These are phyloP conservation scores for Daldinia eschscholtzii DNA, from an alignment of 2,329 filamentous ascomycete species.

Conservation along the genomic window DNA sequence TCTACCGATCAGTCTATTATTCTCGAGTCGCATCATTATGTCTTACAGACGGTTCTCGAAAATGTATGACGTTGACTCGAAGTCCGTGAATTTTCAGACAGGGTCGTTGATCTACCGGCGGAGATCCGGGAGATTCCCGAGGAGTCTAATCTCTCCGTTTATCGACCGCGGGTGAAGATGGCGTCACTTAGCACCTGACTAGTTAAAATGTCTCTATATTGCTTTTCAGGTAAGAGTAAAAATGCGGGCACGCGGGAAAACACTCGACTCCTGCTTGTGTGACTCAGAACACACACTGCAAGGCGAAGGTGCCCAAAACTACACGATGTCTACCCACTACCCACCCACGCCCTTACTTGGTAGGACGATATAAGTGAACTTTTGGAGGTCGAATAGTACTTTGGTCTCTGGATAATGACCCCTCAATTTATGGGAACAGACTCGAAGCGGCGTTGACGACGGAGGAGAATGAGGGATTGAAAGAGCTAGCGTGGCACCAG, in stretches of 20 bases:
- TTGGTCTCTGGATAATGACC: constrained; percentile 14
- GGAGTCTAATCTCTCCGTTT: constrained; percentile 24
- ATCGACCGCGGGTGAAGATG: constrained; percentile 11
- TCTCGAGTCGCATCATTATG: neutral
- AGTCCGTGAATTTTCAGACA: constrained; percentile 12
- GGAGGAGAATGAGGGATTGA: constrained; percentile 25
- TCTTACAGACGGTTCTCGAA: constrained; percentile 1
- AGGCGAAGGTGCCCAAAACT: constrained; percentile 11
- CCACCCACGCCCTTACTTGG: constrained; percentile 18
- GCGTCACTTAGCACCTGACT: neutral
- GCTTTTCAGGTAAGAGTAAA: constrained; percentile 15
- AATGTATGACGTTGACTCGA: constrained; percentile 24
- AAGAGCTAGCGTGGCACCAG: constrained; percentile 37
- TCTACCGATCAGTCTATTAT: neutral
- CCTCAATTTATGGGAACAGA: constrained; percentile 41
- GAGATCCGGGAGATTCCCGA: constrained; percentile 17
- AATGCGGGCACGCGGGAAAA: neutral
- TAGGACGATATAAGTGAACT: constrained; percentile 4
- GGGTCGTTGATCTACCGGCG: constrained; percentile 32
- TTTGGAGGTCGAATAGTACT: constrained; percentile 16
- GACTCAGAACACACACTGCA: constrained; percentile 10
- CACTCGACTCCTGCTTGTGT: neutral
- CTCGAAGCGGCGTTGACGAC: constrained; percentile 24
- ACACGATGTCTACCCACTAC: constrained; percentile 12
- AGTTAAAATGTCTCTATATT: constrained; percentile 14